Conservation (phyloP, 257 asterid species). For the Capsicum pubescens region DNA sequence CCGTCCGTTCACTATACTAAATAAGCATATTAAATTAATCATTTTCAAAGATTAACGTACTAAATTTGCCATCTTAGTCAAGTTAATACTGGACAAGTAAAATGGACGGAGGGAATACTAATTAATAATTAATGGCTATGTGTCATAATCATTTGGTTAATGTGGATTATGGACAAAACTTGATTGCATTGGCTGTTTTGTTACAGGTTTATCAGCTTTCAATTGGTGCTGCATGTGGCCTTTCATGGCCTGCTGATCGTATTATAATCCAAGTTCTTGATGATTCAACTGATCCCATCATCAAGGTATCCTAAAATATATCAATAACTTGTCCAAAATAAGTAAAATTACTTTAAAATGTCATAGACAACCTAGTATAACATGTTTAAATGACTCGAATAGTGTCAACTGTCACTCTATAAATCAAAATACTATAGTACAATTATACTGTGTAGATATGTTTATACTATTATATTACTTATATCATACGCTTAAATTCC, state of each 20-base stretch:
- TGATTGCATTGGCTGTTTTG: neutral
- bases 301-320: conserved; percentile 45
- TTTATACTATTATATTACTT: no score
- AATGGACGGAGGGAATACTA: no score
- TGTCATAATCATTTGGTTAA: neutral
- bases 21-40: no score
- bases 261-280: conserved; percentile 73
- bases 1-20: no score
- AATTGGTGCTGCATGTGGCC: conserved; percentile 80
- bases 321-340: neutral
- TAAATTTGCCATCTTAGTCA: no score
- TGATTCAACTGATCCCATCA: conserved; percentile 72
- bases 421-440: no score
- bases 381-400: neutral
- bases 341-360: neutral
- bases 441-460: no score
- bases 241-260: conserved; percentile 82
- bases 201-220: conserved; percentile 75
- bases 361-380: neutral
- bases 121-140: neutral
- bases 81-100: no score
- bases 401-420: no score
- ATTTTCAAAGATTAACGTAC: no score
- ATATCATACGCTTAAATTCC: no score
- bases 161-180: neutral